Conservation (phyloP, 352 stramenopile genomes). For the Globisporangium lucens region DNA sequence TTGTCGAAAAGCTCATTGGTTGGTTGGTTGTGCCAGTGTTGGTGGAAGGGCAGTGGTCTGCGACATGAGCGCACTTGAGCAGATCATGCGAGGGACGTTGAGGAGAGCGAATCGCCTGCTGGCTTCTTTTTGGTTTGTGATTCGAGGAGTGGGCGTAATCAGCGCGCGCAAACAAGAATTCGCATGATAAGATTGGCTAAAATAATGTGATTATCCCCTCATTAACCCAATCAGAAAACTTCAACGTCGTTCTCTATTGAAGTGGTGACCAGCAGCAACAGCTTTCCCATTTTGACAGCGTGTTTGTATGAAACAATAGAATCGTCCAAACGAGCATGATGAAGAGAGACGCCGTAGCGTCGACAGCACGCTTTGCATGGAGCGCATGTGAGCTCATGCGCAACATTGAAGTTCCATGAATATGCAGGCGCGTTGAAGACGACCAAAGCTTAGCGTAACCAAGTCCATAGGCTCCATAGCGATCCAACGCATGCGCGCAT, state of each 20-base stretch:
- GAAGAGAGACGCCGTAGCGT: not conserved
- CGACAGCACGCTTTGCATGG: not conserved
- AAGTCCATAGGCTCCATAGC: too few relatives aligned
- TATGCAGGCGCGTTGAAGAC: not conserved
- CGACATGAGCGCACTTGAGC: not conserved
- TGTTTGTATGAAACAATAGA: not conserved
- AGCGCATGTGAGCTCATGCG: not conserved
- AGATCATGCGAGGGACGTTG: not conserved
- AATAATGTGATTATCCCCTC: not conserved
- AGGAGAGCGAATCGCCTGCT: not conserved
- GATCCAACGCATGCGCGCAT: not conserved
- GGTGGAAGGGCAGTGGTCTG: not conserved
- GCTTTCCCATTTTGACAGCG: not conserved
- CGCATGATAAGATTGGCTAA: not conserved
- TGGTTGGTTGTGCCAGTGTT: not conserved
- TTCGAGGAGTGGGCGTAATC: not conserved
- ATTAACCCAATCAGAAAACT: not conserved
- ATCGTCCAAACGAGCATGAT: not conserved
- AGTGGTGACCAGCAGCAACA: not conserved
- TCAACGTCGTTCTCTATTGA: not conserved
- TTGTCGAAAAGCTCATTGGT: too few relatives aligned
- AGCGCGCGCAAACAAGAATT: not conserved
- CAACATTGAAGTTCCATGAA: constrained; percentile 3
- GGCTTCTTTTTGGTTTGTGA: not conserved
- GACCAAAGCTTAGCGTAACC: too few relatives aligned